Evolutionary conservation across 148 eudicot species (phyloP).

Genomic region (Oxyria digyna): DNA sequence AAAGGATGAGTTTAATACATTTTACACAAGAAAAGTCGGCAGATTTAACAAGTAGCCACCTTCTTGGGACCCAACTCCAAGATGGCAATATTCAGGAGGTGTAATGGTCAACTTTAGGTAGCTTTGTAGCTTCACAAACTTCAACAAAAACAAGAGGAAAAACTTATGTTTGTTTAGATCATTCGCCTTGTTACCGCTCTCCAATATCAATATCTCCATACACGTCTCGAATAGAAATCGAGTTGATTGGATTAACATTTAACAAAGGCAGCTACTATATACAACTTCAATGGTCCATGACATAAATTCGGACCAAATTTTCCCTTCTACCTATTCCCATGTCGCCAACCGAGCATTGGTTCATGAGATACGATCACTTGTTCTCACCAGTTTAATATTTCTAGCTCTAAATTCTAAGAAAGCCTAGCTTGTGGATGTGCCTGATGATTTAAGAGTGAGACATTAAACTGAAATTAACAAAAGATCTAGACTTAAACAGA

Average conservation of each 20-base stretch:
- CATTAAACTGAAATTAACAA: slow-evolving; percentile 68
- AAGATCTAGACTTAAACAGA: slow-evolving; percentile 84
- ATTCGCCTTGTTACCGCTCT: too few species aligned
- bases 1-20: not conserved
- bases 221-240: too few species aligned
- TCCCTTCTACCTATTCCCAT: not conserved
- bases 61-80: slow-evolving; percentile 1
- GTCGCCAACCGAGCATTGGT: slow-evolving; percentile 5
- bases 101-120: not conserved
- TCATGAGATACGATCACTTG: not conserved
- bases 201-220: too few species aligned
- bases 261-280: not conserved
- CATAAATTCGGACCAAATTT: not conserved
- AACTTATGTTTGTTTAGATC: too few species aligned
- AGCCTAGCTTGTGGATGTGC: too few species aligned
- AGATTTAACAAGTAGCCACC: not conserved
- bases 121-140: not conserved
- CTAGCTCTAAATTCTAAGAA: not conserved
- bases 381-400: not conserved
- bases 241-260: slow-evolving; percentile 1
- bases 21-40: not conserved
- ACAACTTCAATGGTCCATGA: not conserved
- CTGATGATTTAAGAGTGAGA: slow-evolving; percentile 39
- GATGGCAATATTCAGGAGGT: not conserved
- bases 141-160: not conserved